phyloP scores from a whole-genome alignment of 768 basidiomycete genomes.

The Suillus hirtellus region DNA sequence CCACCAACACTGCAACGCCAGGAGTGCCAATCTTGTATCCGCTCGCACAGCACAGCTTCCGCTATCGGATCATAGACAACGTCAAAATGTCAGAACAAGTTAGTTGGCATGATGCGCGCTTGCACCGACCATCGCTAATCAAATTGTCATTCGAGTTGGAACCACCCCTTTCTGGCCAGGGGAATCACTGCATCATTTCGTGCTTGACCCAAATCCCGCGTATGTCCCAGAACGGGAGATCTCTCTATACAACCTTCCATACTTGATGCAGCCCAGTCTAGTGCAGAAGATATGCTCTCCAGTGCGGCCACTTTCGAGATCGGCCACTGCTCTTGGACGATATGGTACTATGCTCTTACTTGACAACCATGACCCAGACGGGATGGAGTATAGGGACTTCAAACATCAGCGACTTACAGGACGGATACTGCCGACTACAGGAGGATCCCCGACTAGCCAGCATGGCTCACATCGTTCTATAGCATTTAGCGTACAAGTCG shows the following conservation, averaged over 20 bases:
- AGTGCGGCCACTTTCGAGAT: slow-evolving; percentile 33
- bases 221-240: slow-evolving; percentile 28
- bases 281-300: slow-evolving; percentile 51
- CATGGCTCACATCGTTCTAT: slow-evolving; percentile 23
- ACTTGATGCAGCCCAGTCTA: slow-evolving; percentile 37
- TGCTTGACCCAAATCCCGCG: slow-evolving; percentile 45
- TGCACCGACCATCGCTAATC: slow-evolving; percentile 34
- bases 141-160: slow-evolving; percentile 60
- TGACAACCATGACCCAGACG: slow-evolving; percentile 60
- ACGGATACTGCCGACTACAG: slow-evolving; percentile 14
- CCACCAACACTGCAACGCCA: slow-evolving; percentile 17
- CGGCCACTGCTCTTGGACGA: slow-evolving; percentile 41
- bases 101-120: slow-evolving; percentile 19
- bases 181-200: slow-evolving; percentile 66
- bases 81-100: slow-evolving; percentile 41
- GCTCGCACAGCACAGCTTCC: slow-evolving; percentile 48
- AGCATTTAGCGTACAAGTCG: slow-evolving; percentile 46
- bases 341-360: slow-evolving; percentile 68
- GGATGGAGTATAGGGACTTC: slow-evolving; percentile 42
- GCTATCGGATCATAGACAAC: slow-evolving; percentile 59
- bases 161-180: slow-evolving; percentile 67
- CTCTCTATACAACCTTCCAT: slow-evolving; percentile 44
- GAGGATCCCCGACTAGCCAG: background rate
- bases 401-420: slow-evolving; percentile 62
- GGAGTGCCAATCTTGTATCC: slow-evolving; percentile 39